Evolutionary conservation across 768 basidiomycete species (phyloP), one percentile per base, ranked within the genome.

Genomic region (Boletus pseudopeckii): DNA sequence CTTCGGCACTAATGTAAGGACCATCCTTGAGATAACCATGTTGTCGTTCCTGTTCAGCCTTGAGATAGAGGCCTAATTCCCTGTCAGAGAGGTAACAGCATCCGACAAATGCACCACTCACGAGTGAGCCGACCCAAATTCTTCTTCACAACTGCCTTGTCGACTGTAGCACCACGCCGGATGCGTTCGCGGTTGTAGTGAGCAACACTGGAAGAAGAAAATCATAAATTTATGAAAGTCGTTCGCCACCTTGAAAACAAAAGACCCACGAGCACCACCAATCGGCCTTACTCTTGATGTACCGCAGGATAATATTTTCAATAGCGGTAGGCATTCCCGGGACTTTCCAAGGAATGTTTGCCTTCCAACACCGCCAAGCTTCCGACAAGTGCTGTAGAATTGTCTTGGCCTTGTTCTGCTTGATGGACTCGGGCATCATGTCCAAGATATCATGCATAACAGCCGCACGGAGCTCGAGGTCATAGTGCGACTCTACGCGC

Each of bases 361-460:
- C 91, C 71, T 93, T 93, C 91, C 91, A 93, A 73, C 95, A 98
- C 62, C 96, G 80, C 97, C 97, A 98, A 10, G 96, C 97, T 69
- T 98, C 97, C 4, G 95, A 97, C 61, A 98, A 74, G 70, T 98
- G 97, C 70, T 99, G 97, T 68, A 99, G 67, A 60, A 99, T 98
- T 11, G 97, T 98, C 79, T 99, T 99, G n/a, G 94, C 86, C 77
- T 99, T 98, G 75, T 98, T 99, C 73, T 95, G 93, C 74, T 95
- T 95, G 77, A 98, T 95, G 2, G 91, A 93, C 72, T 98, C 97
- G 7, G 97, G 97, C 96, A 98, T 98, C 96, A 98, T 98, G 76
- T 98, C 96, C 62, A 99, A 78, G 62, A 99, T 98, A 72, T 99
- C 96, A 74, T 98, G 96, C 97, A 99, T 98, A 64, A 99, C 96